Percentiles rank a stretch among this genome's conserved stretches.
Conservation (phyloP, 345 rosid genomes). For the Syzygium grande region DNA sequence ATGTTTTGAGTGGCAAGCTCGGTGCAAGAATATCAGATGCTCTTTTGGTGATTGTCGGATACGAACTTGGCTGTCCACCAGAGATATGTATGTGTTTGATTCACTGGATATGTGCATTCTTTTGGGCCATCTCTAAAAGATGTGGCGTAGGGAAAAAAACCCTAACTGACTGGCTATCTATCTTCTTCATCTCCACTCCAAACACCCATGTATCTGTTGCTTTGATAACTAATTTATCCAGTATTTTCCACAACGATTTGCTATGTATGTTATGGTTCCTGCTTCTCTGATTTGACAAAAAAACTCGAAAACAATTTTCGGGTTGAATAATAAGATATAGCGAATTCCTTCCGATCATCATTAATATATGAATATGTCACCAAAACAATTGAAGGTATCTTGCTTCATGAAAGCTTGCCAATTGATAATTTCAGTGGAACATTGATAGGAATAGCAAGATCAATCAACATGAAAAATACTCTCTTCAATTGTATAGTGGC, state of each 20-base stretch:
- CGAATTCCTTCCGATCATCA: not conserved
- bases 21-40: not conserved
- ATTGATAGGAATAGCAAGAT: not conserved
- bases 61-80: not conserved
- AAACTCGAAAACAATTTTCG: not conserved
- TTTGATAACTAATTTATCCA: not conserved
- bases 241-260: not conserved
- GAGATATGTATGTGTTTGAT: not conserved
- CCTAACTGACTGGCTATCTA: not conserved
- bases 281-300: not conserved
- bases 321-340: not conserved
- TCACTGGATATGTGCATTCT: not conserved
- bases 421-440: too few relatives aligned
- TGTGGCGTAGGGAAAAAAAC: not conserved
- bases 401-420: too few relatives aligned
- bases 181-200: not conserved
- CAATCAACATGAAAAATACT: not conserved
- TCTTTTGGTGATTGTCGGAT: not conserved
- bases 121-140: not conserved
- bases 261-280: not conserved
- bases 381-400: too few relatives aligned
- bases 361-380: not conserved
- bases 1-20: not conserved
- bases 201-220: not conserved
- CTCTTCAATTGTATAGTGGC: not conserved